Conservation (phyloP, 2,329 filamentous ascomycete species). For the Pezicula rhizophila region DNA sequence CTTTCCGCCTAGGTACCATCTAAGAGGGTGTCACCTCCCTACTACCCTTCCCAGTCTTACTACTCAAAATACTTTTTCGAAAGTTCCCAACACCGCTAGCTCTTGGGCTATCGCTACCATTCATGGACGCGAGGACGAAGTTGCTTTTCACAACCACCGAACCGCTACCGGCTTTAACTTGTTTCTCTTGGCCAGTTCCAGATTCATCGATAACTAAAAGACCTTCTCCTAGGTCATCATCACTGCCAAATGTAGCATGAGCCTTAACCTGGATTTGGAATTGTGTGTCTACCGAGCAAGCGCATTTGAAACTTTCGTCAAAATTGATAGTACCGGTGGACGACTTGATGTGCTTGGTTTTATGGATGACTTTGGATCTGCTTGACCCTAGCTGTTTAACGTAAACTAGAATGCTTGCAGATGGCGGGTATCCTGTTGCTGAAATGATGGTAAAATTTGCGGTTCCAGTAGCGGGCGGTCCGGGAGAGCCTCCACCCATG, state of each 20-base stretch:
- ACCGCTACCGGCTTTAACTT: conserved; percentile 67
- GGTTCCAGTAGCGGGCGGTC: conserved; percentile 57
- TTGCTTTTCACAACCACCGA: conserved; percentile 67
- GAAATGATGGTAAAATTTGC: conserved; percentile 77
- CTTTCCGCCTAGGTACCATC: not conserved
- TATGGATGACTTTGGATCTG: conserved; percentile 72
- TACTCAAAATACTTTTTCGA: not conserved
- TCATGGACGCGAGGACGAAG: conserved; percentile 51
- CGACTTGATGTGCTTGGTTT: conserved; percentile 86
- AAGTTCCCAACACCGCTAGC: conserved; percentile 1
- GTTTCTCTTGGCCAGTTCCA: conserved; percentile 61
- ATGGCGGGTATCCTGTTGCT: conserved; percentile 69
- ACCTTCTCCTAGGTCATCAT: conserved; percentile 77
- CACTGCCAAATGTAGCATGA: conserved; percentile 76
- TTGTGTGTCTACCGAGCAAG: conserved; percentile 73
- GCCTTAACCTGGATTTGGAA: conserved; percentile 85
- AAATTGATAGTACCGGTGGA: conserved; percentile 59
- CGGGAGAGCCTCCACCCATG: conserved; percentile 42
- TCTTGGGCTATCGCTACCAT: conserved; percentile 12
- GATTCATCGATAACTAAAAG: conserved; percentile 89
- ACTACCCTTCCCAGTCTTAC: not conserved
- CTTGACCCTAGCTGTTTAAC: conserved; percentile 60
- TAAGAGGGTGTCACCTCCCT: conserved; percentile 1
- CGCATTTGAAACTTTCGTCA: conserved; percentile 70
- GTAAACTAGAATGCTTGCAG: conserved; percentile 71